Percentiles rank a stretch among this genome's conserved stretches.
These are phyloP conservation scores for Yueomyces sp. DNA, from an alignment of 1,139 yeast genomes.

Conservation along the genomic window DNA sequence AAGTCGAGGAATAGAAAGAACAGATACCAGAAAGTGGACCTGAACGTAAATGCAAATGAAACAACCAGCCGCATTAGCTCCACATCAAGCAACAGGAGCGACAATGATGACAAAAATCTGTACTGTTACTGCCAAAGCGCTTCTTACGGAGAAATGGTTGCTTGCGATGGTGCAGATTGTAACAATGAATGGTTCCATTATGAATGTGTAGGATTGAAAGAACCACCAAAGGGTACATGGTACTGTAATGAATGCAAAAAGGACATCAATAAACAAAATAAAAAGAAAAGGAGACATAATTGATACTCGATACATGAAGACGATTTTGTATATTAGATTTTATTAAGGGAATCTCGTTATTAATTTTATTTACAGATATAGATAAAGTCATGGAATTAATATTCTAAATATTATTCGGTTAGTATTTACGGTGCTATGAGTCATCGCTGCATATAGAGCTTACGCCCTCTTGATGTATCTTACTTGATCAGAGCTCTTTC, in stretches of 20 bases:
- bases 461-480: too few relatives aligned
- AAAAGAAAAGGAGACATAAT: not conserved
- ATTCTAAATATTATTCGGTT: too few relatives aligned
- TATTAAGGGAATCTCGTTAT: too few relatives aligned
- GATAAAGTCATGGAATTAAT: too few relatives aligned
- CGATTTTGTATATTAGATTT: too few relatives aligned
- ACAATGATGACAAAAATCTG: constrained; percentile 30
- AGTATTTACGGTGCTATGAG: too few relatives aligned
- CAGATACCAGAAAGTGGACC: not conserved
- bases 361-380: too few relatives aligned
- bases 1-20: not conserved
- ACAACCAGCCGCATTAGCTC: not conserved
- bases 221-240: constrained; percentile 65
- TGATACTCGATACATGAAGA: not conserved
- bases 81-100: constrained; percentile 3
- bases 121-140: constrained; percentile 62
- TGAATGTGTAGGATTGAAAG: constrained; percentile 55
- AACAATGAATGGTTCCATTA: constrained; percentile 69
- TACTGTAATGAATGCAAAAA: constrained; percentile 51
- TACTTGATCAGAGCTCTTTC: not conserved
- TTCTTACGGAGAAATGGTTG: constrained; percentile 68
- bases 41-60: not conserved
- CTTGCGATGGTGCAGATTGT: constrained; percentile 65
- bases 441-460: too few relatives aligned
- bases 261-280: constrained; percentile 15